Base-by-base conservation (phyloP, 352 stramenopile genomes). In the Aphanomyces astaci region DNA sequence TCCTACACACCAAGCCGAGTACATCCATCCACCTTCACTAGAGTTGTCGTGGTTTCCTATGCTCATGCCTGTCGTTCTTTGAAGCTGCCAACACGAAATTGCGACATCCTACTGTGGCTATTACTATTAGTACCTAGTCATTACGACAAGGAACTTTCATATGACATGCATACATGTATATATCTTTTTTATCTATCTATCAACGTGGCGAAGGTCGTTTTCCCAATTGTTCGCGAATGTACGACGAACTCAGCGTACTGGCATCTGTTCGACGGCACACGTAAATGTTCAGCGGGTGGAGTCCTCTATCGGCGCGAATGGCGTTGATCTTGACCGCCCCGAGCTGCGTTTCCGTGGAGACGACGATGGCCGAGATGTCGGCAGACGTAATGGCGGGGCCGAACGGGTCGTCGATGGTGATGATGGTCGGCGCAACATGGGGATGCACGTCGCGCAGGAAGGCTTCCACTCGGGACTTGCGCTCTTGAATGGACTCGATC, bases 321-420 rank as follows among this genome's bases (percentile, higher is more conserved):
- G 74, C 76, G 66, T 94, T 95, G 59, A 96, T 95, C 73, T 94
- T 92, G 49, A 76, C 65, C n/a, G 81, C 87, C 28, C 85, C 88
- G 0, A 66, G 27, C 27, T 95, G 73, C 3, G 88, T 96, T 66
- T 96, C 88, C 27, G 83, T 92, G 19, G 86, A 96, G 11, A 94
- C 84, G 24, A 96, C 84, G 59, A 97, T 84, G 10, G 83, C 84
- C 19, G 82, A 76, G 13, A 84, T 65, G 30, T 84, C 77, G 4
- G 78, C 71, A n/a, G 93, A 75, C n/a, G 82, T 78, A 24, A 94
- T 88, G 13, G 90, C 76, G 0, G 90, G 88, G 1, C 90, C 88
- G 57, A 92, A 96, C 19, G 90, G 81, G 65, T 97, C 88, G 48
- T 85, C 71, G 64, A 97, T 88, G 40, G 78, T 87, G 27, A 85